phyloP scores from a whole-genome alignment of 352 stramenopile genomes.

The Peronospora tabacina region DNA sequence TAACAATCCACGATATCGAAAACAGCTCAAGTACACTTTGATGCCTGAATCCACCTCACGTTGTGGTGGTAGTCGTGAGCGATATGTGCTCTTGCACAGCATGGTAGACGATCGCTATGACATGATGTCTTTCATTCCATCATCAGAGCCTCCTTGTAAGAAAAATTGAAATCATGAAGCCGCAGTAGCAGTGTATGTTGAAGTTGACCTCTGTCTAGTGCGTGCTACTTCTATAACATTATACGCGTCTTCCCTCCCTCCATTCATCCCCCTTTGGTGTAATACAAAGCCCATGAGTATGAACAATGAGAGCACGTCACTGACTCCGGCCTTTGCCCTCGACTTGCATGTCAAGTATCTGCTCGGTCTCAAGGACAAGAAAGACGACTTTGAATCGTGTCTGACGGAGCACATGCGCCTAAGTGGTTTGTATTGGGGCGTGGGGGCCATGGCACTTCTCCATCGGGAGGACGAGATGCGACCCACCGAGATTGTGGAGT shows the following conservation, averaged over 20 bases:
- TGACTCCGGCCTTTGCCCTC: conserved; percentile 42
- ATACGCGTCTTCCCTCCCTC: background rate
- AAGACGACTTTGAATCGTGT: conserved; percentile 86
- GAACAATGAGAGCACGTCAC: conserved; percentile 19
- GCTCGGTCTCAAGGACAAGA: conserved; percentile 72
- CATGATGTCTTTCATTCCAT: conserved; percentile 67
- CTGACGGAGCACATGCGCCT: conserved; percentile 97
- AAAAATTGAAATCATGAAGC: conserved; percentile 1
- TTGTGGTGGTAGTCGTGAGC: conserved; percentile 46
- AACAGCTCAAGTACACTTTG: conserved; percentile 72
- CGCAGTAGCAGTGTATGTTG: conserved; percentile 5
- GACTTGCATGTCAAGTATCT: conserved; percentile 78
- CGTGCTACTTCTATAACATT: background rate
- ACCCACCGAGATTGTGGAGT: conserved; percentile 87
- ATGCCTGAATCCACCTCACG: conserved; percentile 33
- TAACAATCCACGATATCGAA: conserved; percentile 66
- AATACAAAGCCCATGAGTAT: no score
- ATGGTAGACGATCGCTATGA: conserved; percentile 83
- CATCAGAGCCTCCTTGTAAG: conserved; percentile 37
- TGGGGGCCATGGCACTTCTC: conserved; percentile 92
- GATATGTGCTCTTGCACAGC: conserved; percentile 76
- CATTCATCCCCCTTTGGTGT: no score
- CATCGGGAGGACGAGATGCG: conserved; percentile 80
- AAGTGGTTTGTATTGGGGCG: conserved; percentile 97
- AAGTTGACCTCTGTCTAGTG: conserved; percentile 1